Base-by-base conservation (phyloP, 2,329 filamentous ascomycete genomes). In the Fusarium poae region DNA sequence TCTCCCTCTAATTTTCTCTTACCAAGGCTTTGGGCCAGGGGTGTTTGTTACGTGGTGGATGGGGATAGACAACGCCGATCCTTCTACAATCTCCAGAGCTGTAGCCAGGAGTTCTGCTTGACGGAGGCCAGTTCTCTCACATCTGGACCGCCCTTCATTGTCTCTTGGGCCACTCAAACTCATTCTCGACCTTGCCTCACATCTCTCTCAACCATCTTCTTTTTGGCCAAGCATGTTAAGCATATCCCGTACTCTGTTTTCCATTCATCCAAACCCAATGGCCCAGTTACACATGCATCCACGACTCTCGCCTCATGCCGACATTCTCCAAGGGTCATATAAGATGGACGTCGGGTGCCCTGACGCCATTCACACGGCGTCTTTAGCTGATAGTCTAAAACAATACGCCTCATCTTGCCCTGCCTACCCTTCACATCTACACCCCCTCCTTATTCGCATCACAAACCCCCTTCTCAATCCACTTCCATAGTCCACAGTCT, bases 1-100 rank as follows among this genome's bases (percentile, higher is more conserved):
- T 25, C 60, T 70, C 68, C 72, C 68, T 74, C 69, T 62, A 70
- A 74, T 73, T 66, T 71, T 72, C 71, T 71, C 64, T 66, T 72
- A 67, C 73, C 74, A 75, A 70, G 49, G 58, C 65, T 62, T 63
- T 57, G 72, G 67, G 65, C 72, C 69, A 70, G 67, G 72, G 70
- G 65, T 70, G 67, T 30, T 40, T 51, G 57, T 61, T 67, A 52
- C 48, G 61, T 63, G 55, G 68, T 61, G 61, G 66, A 62, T 55
- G 55, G 65, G 59, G 71, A 59, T 64, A 45, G 62, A 60, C 61
- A 57, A 63, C 57, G 71, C 63, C 62, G 71, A 75, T 76, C 73
- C 67, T 67, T 62, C 58, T 52, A 68, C 65, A 72, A 71, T 74
- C 57, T 71, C 57, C 49, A 70, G 63, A 67, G 61, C 55, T 62